phyloP scores from a whole-genome alignment of 345 rosid species.

The Conringia planisiliqua region DNA sequence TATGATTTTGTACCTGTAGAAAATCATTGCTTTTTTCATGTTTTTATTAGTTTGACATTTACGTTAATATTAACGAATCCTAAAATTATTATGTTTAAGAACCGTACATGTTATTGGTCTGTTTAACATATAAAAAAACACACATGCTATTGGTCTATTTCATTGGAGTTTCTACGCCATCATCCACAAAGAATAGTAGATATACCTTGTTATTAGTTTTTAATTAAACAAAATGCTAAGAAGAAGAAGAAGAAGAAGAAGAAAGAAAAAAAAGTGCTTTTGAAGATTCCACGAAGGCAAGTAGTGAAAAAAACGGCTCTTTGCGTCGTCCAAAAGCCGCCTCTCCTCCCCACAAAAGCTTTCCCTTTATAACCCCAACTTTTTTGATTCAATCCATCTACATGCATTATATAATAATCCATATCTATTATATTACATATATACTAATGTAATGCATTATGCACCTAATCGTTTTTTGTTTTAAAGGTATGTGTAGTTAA shows the following conservation, averaged over 20 bases:
- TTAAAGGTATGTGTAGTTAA: not conserved
- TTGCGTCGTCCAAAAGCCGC: slow-evolving; percentile 35
- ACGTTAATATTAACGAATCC: not conserved
- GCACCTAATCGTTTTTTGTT: not conserved
- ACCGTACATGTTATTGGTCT: not conserved
- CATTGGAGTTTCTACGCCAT: slow-evolving; percentile 17
- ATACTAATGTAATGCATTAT: not conserved
- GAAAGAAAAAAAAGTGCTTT: not conserved
- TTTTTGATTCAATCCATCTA: slow-evolving; percentile 24
- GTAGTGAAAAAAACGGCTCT: slow-evolving; percentile 17
- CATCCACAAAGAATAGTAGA: slow-evolving; percentile 8
- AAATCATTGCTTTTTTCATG: not conserved
- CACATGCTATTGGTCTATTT: not conserved
- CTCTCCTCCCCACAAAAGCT: slow-evolving; percentile 13
- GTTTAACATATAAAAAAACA: not conserved
- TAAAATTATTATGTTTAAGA: not conserved
- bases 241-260: not conserved
- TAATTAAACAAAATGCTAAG: not conserved
- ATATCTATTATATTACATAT: not conserved
- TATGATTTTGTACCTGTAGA: not conserved
- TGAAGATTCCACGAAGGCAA: slow-evolving; percentile 28
- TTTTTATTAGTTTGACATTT: not conserved
- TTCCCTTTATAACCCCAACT: not conserved
- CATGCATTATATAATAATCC: slow-evolving; percentile 6
- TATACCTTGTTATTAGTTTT: not conserved